Evolutionary conservation across 2,329 filamentous ascomycete species (phyloP), one percentile per base, ranked within the genome.

Genomic region (Didymella lethalis): DNA sequence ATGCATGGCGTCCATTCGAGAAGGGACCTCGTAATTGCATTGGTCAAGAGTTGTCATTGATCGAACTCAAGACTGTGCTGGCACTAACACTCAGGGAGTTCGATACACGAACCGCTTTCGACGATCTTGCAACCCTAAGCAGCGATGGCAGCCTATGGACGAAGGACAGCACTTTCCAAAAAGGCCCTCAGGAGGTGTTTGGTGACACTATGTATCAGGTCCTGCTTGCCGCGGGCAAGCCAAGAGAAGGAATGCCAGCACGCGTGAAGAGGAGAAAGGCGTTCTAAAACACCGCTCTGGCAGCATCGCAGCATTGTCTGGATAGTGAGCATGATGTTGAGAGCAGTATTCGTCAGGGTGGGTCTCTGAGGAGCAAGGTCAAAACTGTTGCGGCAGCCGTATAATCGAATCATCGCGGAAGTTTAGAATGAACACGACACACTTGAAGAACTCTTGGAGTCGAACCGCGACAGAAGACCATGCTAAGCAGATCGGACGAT

Each of bases 1-100:
- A 64, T 1, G 74, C 70, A 8, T 80, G 64, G 62, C 66, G 75
- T 7, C 71, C 78, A 0, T 82, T 82, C 54, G 77, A 80, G 36
- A 59, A 69, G 5, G 80, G 79, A 0, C 71, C 74, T 1, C 48
- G 64, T 3, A 64, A 65, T 38, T 70, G 69, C 34, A 61, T 70
- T 5, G 67, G 67, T 2, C 66, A 71, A n/a, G 64, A 63, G 12
- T 48, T 71, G 7, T 57, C 59, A 11, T 46, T 63, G 32, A 50
- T 64, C 10, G 66, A 69, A 46, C 53, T 69, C 20, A 66, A 65
- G 36, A 55, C 65, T 5, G 59, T 62, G 10, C 54, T 75, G 16
- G 69, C 59, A 20, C 54, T 69, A 28, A 67, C 65, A 4, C 25
- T 68, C n/a, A 43, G 70, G n/a, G 61, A 65, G 14, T 75, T 68